Evolutionary conservation across 2,329 filamentous ascomycete species (phyloP).

Genomic region (Rosellinia necatrix): DNA sequence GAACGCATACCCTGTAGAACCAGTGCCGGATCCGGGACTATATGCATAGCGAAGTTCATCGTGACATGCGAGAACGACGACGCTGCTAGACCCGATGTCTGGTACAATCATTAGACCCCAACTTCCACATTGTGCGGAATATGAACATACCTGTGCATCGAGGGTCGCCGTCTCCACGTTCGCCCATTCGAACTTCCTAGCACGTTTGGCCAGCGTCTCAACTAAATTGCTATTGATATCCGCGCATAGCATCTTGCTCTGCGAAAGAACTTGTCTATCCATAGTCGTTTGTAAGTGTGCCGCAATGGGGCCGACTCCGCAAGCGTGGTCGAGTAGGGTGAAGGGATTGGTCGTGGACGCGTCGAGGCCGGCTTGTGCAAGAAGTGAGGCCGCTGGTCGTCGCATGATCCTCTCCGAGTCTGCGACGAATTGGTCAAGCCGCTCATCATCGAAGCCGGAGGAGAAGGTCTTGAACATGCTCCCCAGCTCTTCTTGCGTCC

Average conservation of each 20-base stretch:
- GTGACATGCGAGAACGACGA: constrained; percentile 50
- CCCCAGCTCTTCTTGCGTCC: constrained; percentile 28
- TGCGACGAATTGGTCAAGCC: constrained; percentile 27
- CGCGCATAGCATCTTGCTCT: constrained; percentile 54
- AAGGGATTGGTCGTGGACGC: constrained; percentile 38
- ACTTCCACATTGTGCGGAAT: not conserved
- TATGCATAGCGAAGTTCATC: constrained; percentile 52
- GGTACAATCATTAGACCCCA: constrained; percentile 1
- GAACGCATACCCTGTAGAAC: constrained; percentile 44
- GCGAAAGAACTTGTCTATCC: constrained; percentile 43
- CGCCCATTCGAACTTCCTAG: constrained; percentile 50
- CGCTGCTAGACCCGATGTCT: constrained; percentile 48
- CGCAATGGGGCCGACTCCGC: constrained; percentile 56
- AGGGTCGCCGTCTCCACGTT: constrained; percentile 49
- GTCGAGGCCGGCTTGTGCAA: constrained; percentile 41
- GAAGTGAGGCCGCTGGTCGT: constrained; percentile 30
- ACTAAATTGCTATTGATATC: constrained; percentile 53
- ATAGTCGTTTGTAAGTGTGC: constrained; percentile 49
- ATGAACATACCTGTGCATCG: constrained; percentile 51
- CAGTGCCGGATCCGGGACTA: constrained; percentile 48
- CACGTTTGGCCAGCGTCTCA: constrained; percentile 45
- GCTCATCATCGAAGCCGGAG: constrained; percentile 20
- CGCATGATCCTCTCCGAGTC: constrained; percentile 33
- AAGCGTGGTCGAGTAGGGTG: constrained; percentile 56
- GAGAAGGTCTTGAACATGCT: constrained; percentile 28